These are phyloP conservation scores for Rutstroemia sp. DNA, from an alignment of 2,329 filamentous ascomycete genomes.

Conservation along the genomic window DNA sequence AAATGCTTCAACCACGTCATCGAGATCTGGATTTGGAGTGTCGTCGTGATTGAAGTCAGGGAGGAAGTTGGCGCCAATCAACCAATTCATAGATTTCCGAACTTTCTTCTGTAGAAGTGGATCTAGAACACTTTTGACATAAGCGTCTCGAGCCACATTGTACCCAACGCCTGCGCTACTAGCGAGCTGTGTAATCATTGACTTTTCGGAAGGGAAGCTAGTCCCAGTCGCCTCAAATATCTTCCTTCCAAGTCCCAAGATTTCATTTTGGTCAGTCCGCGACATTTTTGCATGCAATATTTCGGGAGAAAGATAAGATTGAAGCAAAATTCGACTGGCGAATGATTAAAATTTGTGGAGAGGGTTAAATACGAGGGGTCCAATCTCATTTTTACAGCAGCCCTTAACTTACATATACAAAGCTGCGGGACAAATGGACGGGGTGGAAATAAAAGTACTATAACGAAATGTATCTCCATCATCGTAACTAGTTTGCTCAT, in stretches of 20 bases:
- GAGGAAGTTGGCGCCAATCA: slow-evolving; percentile 9
- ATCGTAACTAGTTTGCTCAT: too few species aligned
- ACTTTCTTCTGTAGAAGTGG: slow-evolving; percentile 11
- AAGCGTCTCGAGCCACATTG: slow-evolving; percentile 11
- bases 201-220: slow-evolving; percentile 10
- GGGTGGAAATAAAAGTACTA: too few species aligned
- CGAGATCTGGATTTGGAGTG: slow-evolving; percentile 4
- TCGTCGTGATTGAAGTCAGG: slow-evolving; percentile 9
- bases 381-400: too few species aligned
- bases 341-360: too few species aligned
- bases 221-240: slow-evolving; percentile 9
- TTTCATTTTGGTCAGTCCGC: slow-evolving; percentile 9
- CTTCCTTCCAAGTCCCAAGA: slow-evolving; percentile 9
- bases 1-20: not conserved
- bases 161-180: slow-evolving; percentile 11
- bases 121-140: slow-evolving; percentile 12
- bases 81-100: slow-evolving; percentile 12
- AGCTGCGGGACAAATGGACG: too few species aligned
- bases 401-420: too few species aligned
- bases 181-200: slow-evolving; percentile 10
- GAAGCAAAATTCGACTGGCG: not conserved
- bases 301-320: not conserved
- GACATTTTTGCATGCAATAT: slow-evolving; percentile 1
- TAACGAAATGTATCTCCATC: too few species aligned
- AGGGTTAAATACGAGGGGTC: too few species aligned